Conservation (phyloP, 768 basidiomycete genomes). For the Infundibulicybe gibba region DNA sequence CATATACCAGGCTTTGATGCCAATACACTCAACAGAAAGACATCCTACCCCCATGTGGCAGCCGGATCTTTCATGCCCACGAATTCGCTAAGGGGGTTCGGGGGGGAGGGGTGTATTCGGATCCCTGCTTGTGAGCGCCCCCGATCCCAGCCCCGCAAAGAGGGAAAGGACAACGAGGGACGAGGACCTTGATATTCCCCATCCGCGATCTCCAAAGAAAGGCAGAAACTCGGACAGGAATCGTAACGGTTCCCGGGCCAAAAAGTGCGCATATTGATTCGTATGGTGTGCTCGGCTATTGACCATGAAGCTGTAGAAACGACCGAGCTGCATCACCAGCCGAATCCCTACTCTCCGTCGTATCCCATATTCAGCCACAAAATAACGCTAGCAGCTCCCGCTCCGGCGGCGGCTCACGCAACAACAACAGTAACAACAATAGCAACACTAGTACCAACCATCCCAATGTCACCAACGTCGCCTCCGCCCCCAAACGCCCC, state of each 20-base stretch:
- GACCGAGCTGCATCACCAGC: constrained; percentile 70
- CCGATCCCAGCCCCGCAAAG: constrained; percentile 64
- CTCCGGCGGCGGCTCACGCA: constrained; percentile 15
- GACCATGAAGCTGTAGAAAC: constrained; percentile 30
- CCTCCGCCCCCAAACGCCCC: constrained; percentile 36
- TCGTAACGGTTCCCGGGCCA: constrained; percentile 51
- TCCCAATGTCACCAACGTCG: not conserved
- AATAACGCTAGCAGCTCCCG: constrained; percentile 22
- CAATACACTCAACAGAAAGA: constrained; percentile 53
- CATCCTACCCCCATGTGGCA: constrained; percentile 75
- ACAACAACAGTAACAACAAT: too few relatives aligned
- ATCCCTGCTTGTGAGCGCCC: constrained; percentile 47
- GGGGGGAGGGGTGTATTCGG: constrained; percentile 55
- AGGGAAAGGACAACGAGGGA: constrained; percentile 57
- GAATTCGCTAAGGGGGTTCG: constrained; percentile 55
- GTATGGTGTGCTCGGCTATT: constrained; percentile 1
- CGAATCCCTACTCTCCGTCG: constrained; percentile 69
- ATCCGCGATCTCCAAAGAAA: constrained; percentile 59
- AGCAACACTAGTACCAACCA: constrained; percentile 5
- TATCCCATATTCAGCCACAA: constrained; percentile 53
- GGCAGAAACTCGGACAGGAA: constrained; percentile 45
- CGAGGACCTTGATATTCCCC: constrained; percentile 55
- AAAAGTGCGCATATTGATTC: constrained; percentile 46
- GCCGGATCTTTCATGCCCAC: constrained; percentile 64
- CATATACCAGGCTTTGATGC: constrained; percentile 63